A percentile compares a stretch with the other conserved stretches of the same genome.
phyloP scores from a whole-genome alignment of 2,329 filamentous ascomycete species.

The Gliomastix tumulicola region DNA sequence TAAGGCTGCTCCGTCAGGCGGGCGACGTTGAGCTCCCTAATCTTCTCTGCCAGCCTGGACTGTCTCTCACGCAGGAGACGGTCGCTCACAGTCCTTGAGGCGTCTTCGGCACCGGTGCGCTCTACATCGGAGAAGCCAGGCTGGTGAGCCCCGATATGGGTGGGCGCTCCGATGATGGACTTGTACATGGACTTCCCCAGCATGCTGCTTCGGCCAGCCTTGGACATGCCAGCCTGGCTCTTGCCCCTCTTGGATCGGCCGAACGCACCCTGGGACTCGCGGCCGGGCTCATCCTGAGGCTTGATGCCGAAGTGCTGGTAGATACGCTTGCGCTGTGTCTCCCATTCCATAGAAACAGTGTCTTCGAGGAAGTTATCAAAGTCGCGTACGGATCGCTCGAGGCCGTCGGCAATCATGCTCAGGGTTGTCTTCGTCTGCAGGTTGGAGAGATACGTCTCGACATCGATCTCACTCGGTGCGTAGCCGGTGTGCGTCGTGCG shows the following conservation, averaged over 20 bases:
- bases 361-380: slow-evolving; percentile 94
- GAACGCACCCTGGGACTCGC: slow-evolving; percentile 49
- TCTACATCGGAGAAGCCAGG: slow-evolving; percentile 64
- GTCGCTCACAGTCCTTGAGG: slow-evolving; percentile 45
- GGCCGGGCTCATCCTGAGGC: slow-evolving; percentile 42
- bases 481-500: slow-evolving; percentile 30
- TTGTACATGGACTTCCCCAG: slow-evolving; percentile 63
- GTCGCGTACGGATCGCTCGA: slow-evolving; percentile 81
- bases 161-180: slow-evolving; percentile 81
- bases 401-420: slow-evolving; percentile 85
- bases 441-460: slow-evolving; percentile 75
- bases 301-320: slow-evolving; percentile 95
- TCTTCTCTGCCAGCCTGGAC: slow-evolving; percentile 68
- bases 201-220: slow-evolving; percentile 39
- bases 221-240: slow-evolving; percentile 42
- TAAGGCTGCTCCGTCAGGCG: slow-evolving; percentile 61
- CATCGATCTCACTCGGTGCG: slow-evolving; percentile 52
- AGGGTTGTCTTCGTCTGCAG: slow-evolving; percentile 86
- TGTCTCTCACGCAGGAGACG: slow-evolving; percentile 80
- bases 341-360: slow-evolving; percentile 93
- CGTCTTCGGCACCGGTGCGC: slow-evolving; percentile 53
- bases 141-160: slow-evolving; percentile 57
- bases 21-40: slow-evolving; percentile 70
- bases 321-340: slow-evolving; percentile 83
- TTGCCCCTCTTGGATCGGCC: slow-evolving; percentile 51